These are phyloP conservation scores for Aspergillus leporis DNA, from an alignment of 495 filamentous ascomycete species.

Conservation along the genomic window DNA sequence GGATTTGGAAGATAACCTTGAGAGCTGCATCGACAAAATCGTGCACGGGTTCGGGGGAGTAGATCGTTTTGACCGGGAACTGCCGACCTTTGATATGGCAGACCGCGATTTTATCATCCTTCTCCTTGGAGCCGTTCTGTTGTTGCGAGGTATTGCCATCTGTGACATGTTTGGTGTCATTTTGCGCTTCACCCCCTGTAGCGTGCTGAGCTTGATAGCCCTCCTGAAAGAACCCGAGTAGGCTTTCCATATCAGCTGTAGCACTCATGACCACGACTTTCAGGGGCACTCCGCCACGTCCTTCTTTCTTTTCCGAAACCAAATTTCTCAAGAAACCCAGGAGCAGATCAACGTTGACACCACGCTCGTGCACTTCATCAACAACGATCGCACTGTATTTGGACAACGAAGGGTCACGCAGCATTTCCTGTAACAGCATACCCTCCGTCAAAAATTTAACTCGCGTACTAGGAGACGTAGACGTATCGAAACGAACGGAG, in stretches of 20 bases:
- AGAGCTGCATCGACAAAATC: slow-evolving; percentile 84
- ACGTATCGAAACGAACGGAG: slow-evolving; percentile 90
- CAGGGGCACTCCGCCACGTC: slow-evolving; percentile 67
- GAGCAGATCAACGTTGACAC: slow-evolving; percentile 91
- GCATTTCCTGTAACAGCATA: slow-evolving; percentile 92
- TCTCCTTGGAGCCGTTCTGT: slow-evolving; percentile 2
- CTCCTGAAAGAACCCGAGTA: slow-evolving; percentile 72
- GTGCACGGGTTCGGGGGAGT: slow-evolving; percentile 72
- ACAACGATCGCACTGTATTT: slow-evolving; percentile 89
- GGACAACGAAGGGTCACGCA: slow-evolving; percentile 78
- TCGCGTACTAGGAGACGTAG: slow-evolving; percentile 66
- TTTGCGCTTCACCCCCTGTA: slow-evolving; percentile 10
- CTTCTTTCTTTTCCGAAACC: slow-evolving; percentile 54
- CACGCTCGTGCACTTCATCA: slow-evolving; percentile 96
- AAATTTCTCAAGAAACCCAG: slow-evolving; percentile 84
- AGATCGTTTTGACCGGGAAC: slow-evolving; percentile 77
- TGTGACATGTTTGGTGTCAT: slow-evolving; percentile 8
- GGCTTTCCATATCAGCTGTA: slow-evolving; percentile 80
- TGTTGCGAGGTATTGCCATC: not conserved
- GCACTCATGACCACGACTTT: slow-evolving; percentile 98
- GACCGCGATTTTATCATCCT: slow-evolving; percentile 41
- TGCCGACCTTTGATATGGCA: slow-evolving; percentile 87
- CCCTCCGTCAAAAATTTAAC: slow-evolving; percentile 97
- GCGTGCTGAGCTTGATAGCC: slow-evolving; percentile 27
- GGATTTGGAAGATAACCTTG: slow-evolving; percentile 84